phyloP scores from a whole-genome alignment of 164 flowering plant genomes.

The Protea cynaroides region DNA sequence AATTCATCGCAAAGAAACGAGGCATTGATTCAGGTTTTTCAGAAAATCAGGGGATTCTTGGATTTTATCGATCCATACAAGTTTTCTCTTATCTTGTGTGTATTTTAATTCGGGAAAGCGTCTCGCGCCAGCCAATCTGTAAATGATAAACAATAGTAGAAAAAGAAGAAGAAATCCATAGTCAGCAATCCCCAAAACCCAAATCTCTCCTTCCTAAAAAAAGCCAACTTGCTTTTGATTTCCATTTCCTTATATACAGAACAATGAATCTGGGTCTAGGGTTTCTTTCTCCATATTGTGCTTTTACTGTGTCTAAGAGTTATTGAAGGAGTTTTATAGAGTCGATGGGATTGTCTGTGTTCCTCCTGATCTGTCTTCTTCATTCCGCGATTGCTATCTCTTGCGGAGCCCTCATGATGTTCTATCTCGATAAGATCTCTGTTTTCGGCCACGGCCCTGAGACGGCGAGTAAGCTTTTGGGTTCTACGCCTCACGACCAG shows the following conservation, averaged over 20 bases:
- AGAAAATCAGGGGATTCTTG: no score
- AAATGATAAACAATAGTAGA: no score
- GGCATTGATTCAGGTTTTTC: no score
- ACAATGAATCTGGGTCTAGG: neutral
- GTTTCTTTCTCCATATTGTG: neutral
- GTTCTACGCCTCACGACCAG: conserved; percentile 78
- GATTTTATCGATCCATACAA: no score
- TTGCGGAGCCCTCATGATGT: conserved; percentile 72
- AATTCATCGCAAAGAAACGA: no score
- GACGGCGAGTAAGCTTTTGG: conserved; percentile 55
- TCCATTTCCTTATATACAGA: neutral
- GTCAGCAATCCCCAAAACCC: no score
- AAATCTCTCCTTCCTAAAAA: no score
- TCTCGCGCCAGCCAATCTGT: no score
- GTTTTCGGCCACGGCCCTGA: conserved; percentile 57
- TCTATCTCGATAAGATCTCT: conserved; percentile 47
- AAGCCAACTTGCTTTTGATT: neutral
- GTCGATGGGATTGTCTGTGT: conserved; percentile 46
- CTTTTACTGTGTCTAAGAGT: neutral
- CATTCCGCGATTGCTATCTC: conserved; percentile 55
- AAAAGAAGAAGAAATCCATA: no score
- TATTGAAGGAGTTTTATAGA: neutral
- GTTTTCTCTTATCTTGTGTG: no score
- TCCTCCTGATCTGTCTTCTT: conserved; percentile 51
- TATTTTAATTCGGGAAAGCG: no score